These are phyloP conservation scores for Solanum habrochaites DNA, from an alignment of 257 asterid genomes.

Conservation along the genomic window DNA sequence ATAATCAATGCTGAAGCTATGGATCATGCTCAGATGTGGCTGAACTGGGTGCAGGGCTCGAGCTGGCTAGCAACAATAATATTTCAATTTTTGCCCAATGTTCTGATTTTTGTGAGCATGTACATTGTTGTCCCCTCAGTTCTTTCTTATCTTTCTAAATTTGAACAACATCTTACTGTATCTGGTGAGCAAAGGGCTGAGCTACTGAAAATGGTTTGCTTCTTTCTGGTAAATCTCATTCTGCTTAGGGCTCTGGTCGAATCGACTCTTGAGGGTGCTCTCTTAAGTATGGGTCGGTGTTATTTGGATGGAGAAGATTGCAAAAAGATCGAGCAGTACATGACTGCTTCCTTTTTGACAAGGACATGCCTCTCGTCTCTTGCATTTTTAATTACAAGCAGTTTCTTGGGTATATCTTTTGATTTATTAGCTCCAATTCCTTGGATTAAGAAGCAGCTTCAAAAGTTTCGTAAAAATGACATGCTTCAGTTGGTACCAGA, in stretches of 20 bases:
- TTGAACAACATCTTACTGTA: conserved; percentile 87
- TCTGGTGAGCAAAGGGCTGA: conserved; percentile 97
- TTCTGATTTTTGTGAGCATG: conserved; percentile 90
- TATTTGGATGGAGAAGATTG: conserved; percentile 98
- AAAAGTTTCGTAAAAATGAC: conserved; percentile 75
- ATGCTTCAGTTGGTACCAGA: conserved; percentile 97
- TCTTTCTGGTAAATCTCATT: conserved; percentile 91
- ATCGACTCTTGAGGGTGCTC: conserved; percentile 72
- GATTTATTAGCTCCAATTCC: conserved; percentile 94
- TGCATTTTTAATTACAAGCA: conserved; percentile 83
- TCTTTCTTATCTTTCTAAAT: conserved; percentile 87
- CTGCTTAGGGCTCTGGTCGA: conserved; percentile 85
- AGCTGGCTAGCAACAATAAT: conserved; percentile 86
- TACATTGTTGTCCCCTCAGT: conserved; percentile 80
- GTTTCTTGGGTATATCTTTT: conserved; percentile 89
- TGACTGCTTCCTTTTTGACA: conserved; percentile 75
- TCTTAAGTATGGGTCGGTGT: conserved; percentile 87
- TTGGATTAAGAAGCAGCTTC: conserved; percentile 90
- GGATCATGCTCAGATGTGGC: conserved; percentile 86
- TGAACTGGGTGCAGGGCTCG: conserved; percentile 91
- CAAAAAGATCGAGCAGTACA: conserved; percentile 73
- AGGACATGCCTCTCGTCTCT: conserved; percentile 86
- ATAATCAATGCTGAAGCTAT: conserved; percentile 94
- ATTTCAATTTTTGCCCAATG: conserved; percentile 94
- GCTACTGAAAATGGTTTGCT: conserved; percentile 89